Evolutionary conservation across 2,329 filamentous ascomycete genomes (phyloP).

Genomic region (Penicillium hordei): DNA sequence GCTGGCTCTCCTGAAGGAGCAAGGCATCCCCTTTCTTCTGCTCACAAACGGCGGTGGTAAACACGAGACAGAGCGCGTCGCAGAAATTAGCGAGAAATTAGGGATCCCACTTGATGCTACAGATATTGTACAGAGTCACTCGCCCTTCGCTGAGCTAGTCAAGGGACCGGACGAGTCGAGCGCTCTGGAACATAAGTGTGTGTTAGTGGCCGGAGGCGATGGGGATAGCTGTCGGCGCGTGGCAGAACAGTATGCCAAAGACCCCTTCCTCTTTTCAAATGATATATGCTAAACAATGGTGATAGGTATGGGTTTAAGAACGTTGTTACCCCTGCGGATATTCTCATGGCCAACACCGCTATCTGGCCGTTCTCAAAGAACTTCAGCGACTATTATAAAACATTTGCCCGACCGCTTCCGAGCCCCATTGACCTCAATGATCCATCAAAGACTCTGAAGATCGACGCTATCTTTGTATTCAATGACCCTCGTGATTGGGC

Average conservation of each 20-base stretch:
- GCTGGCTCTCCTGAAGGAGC: constrained; percentile 68
- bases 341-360: constrained; percentile 69
- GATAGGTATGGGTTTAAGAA: constrained; percentile 70
- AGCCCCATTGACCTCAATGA: constrained; percentile 41
- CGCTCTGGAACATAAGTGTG: constrained; percentile 62
- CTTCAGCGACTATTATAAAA: constrained; percentile 61
- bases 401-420: constrained; percentile 40
- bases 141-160: constrained; percentile 75
- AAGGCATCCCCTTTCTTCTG: constrained; percentile 86
- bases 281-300: not conserved
- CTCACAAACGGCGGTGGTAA: constrained; percentile 94
- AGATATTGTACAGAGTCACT: constrained; percentile 87
- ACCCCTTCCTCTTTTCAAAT: not conserved
- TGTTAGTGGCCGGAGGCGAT: constrained; percentile 72
- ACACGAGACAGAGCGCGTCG: constrained; percentile 70
- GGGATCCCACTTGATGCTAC: constrained; percentile 62
- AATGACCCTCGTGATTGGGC: constrained; percentile 97
- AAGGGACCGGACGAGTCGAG: constrained; percentile 56
- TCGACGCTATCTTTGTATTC: constrained; percentile 90
- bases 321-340: constrained; percentile 83
- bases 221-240: constrained; percentile 68
- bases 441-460: constrained; percentile 61
- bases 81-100: constrained; percentile 67
- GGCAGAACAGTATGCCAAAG: constrained; percentile 59
- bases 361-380: constrained; percentile 81